Base-by-base conservation (phyloP, 192 early-diverging fungal genomes). In the Obelidium mucronatum region DNA sequence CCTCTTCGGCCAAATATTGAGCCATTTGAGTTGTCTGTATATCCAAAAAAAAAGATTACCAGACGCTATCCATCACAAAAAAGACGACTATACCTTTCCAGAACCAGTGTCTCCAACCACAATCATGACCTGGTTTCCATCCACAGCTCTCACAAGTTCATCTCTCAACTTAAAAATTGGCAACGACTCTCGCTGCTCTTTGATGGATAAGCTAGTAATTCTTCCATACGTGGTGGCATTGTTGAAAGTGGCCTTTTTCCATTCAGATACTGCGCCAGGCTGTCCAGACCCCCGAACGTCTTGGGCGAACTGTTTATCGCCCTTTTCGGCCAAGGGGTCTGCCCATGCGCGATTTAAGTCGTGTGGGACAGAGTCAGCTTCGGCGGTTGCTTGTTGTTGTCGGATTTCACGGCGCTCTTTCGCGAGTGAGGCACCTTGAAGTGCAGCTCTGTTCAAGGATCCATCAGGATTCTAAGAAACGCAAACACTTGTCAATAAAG, bases 381-480 rank as follows among this genome's bases (percentile, higher is more conserved):
- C 87, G 2, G 81, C 81, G 17, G 82, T 77, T 5, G 80, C 81
- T 69, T 88, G 83, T 66, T 86, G 80, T 60, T 77, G 80, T 42
- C 86, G 77, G 40, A 90, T 78, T 81, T 98, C 96, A 78, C 94
- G 87, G 60, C 98, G 89, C 80, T 99, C 98, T 74, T 97, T 98
- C 19, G 97, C 94, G 26, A 98, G 74, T 0, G 95, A 89, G 0
- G 96, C 96, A 17, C 98, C 96, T 2, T 93, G 91, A 53, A 99
- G 79, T 6, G 98, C 98, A 0, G 97, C 96, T 3, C 97, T 89
- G 79, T 99, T 98, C 84, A 99, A 77, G 17, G 94, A 93, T 26
- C 98, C 98, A 77, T 98, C 98, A 1, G 97, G 97, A 48, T 95
- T 97, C 82, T n/a, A n/a, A n/a, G n/a, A n/a, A n/a, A n/a, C n/a